phyloP scores from a whole-genome alignment of 176 grass and related monocot genomes.

The Musa beccarii region DNA sequence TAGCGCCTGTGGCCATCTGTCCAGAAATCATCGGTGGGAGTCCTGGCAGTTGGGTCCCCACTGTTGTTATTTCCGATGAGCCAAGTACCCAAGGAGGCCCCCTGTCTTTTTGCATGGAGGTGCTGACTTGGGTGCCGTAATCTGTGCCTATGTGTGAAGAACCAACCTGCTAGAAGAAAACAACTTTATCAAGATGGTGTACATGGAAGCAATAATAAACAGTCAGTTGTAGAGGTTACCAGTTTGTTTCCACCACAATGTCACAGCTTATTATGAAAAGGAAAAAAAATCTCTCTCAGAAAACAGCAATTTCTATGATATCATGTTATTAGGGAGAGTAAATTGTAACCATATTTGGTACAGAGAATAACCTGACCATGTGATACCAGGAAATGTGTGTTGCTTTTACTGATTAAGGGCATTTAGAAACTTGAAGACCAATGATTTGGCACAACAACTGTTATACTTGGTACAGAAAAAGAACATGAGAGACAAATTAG shows the following conservation, averaged over 20 bases:
- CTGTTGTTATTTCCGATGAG: constrained; percentile 33
- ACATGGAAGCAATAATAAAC: background rate
- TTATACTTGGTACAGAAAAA: too few species aligned
- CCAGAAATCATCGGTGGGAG: constrained; percentile 44
- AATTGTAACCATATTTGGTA: background rate
- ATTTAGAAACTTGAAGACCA: background rate
- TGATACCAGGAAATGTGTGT: background rate
- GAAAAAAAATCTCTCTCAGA: background rate
- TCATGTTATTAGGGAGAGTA: background rate
- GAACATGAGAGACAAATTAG: too few species aligned
- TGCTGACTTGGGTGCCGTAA: constrained; percentile 47
- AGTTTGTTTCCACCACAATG: background rate
- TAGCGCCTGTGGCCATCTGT: constrained; percentile 47
- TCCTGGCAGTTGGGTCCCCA: constrained; percentile 43
- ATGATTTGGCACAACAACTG: background rate
- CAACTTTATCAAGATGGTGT: constrained; percentile 20
- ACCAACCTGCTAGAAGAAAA: constrained; percentile 10
- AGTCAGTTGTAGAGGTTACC: background rate
- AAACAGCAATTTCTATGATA: background rate
- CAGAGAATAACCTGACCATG: background rate
- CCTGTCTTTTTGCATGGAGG: constrained; percentile 60
- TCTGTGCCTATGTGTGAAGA: constrained; percentile 37
- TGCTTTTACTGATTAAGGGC: background rate
- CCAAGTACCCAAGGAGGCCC: constrained; percentile 44
- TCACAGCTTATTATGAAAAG: background rate